phyloP scores from a whole-genome alignment of 73 alveolate species.

The Paramecium caudatum region DNA sequence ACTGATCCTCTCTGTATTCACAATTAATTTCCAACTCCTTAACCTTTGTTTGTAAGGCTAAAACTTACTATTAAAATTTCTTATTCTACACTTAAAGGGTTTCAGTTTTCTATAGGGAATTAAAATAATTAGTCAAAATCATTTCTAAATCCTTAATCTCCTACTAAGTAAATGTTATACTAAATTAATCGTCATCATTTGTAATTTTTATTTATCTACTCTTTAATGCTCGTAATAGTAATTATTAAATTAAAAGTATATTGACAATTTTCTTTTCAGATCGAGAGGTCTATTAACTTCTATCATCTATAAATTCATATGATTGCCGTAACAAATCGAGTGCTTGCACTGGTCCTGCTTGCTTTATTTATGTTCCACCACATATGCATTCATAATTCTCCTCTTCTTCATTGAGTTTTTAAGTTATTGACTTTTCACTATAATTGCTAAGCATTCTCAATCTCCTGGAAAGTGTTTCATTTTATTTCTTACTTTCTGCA shows the following conservation, averaged over 20 bases:
- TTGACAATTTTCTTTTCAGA: background rate
- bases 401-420: conserved; percentile 21
- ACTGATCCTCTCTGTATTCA: conserved; percentile 23
- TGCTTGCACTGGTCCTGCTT: background rate
- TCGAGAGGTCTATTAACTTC: background rate
- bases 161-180: background rate
- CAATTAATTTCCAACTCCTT: conserved; percentile 16
- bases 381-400: conserved; percentile 49
- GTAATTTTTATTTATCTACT: background rate
- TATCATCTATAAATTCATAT: background rate
- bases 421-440: background rate
- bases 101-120: too few species aligned
- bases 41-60: background rate
- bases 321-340: background rate
- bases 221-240: background rate
- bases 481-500: background rate
- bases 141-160: conserved; percentile 20
- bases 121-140: background rate
- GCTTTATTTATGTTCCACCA: background rate
- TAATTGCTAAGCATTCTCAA: background rate
- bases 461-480: background rate
- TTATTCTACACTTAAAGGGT: background rate
- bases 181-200: background rate
- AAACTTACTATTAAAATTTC: conserved; percentile 8
- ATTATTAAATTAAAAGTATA: background rate